Evolutionary conservation across 2,329 filamentous ascomycete genomes (phyloP).

Genomic region (Xylariaceae sp.): DNA sequence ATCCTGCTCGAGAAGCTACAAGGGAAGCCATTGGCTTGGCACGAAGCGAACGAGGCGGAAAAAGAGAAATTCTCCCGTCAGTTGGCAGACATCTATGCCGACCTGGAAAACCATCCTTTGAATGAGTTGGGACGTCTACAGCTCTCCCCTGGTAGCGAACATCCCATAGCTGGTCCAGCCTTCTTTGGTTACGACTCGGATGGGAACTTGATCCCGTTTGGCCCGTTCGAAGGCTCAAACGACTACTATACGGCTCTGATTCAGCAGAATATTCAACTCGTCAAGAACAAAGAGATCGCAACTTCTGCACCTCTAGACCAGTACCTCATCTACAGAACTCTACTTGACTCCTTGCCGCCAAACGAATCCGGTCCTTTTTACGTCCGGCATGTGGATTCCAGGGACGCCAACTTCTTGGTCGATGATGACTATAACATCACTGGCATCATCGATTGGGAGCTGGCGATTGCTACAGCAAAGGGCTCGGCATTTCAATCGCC

Average conservation of each 20-base stretch:
- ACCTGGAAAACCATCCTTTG: slow-evolving; percentile 10
- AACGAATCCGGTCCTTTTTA: slow-evolving; percentile 13
- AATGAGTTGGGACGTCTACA: slow-evolving; percentile 13
- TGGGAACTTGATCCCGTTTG: slow-evolving; percentile 15
- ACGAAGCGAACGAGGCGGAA: slow-evolving; percentile 11
- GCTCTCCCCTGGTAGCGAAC: slow-evolving; percentile 11
- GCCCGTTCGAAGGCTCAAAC: slow-evolving; percentile 13
- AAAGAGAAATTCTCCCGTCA: slow-evolving; percentile 13
- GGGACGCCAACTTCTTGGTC: slow-evolving; percentile 15
- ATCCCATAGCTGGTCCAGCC: slow-evolving; percentile 12
- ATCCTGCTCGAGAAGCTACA: slow-evolving; percentile 16
- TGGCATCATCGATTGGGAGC: slow-evolving; percentile 14
- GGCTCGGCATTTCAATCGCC: slow-evolving; percentile 14
- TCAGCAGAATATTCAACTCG: slow-evolving; percentile 11
- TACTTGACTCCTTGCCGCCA: slow-evolving; percentile 15
- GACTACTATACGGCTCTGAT: slow-evolving; percentile 13
- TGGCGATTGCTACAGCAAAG: slow-evolving; percentile 11
- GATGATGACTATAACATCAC: slow-evolving; percentile 15
- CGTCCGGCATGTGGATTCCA: slow-evolving; percentile 14
- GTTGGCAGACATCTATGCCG: slow-evolving; percentile 12
- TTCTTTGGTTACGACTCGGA: slow-evolving; percentile 15
- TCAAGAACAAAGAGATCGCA: slow-evolving; percentile 8
- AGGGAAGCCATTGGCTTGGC: slow-evolving; percentile 13
- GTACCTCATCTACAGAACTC: slow-evolving; percentile 14
- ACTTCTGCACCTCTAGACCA: slow-evolving; percentile 13